These are phyloP conservation scores for Trametes cingulata DNA, from an alignment of 768 basidiomycete genomes.

Conservation along the genomic window DNA sequence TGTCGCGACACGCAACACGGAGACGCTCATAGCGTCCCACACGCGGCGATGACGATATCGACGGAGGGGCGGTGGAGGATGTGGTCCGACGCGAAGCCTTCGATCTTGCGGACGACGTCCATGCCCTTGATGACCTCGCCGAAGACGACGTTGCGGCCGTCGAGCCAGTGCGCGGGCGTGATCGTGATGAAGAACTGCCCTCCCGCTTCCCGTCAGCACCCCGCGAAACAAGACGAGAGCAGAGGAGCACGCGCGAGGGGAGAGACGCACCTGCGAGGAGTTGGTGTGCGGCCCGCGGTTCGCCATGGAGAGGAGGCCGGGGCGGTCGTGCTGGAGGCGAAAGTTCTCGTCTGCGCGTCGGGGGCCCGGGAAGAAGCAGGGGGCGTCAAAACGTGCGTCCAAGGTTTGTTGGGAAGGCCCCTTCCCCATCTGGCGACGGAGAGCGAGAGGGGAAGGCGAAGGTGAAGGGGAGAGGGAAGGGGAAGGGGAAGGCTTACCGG, in stretches of 20 bases:
- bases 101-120: slow-evolving; percentile 40
- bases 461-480: background rate
- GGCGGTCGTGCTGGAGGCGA: slow-evolving; percentile 37
- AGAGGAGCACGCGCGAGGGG: background rate
- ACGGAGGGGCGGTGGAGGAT: slow-evolving; percentile 32
- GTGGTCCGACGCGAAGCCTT: slow-evolving; percentile 33
- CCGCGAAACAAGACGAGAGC: background rate
- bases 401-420: background rate
- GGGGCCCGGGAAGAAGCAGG: background rate
- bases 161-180: slow-evolving; percentile 38
- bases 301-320: slow-evolving; percentile 50
- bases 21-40: slow-evolving; percentile 12
- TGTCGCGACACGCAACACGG: background rate
- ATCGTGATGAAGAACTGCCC: slow-evolving; percentile 46
- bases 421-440: too few species aligned
- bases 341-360: slow-evolving; percentile 41
- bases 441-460: too few species aligned
- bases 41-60: slow-evolving; percentile 28
- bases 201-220: too few species aligned
- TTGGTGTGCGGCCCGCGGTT: slow-evolving; percentile 54
- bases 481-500: slow-evolving; percentile 28
- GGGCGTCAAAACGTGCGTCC: background rate
- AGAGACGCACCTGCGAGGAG: slow-evolving; percentile 42
- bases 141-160: slow-evolving; percentile 46
- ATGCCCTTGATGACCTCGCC: slow-evolving; percentile 44